These are phyloP conservation scores for Talaromyces proteolyticus DNA, from an alignment of 495 filamentous ascomycete genomes.

Conservation along the genomic window DNA sequence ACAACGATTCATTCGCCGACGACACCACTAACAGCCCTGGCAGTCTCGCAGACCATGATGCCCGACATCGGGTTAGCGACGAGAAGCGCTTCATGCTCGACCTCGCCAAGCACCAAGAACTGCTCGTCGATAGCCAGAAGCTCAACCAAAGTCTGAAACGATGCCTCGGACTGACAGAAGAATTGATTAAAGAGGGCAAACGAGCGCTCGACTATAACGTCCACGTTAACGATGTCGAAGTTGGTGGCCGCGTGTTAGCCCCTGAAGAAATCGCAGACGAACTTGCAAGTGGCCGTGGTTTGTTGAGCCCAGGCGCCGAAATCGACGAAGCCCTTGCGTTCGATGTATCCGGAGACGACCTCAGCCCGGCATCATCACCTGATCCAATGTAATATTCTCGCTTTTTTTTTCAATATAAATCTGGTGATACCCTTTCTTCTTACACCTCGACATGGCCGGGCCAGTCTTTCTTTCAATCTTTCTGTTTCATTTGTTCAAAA, in stretches of 20 bases:
- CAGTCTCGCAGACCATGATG: constrained; percentile 35
- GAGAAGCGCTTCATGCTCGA: constrained; percentile 76
- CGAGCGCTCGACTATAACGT: constrained; percentile 81
- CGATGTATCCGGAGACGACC: background rate
- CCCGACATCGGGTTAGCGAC: constrained; percentile 46
- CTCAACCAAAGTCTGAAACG: constrained; percentile 90
- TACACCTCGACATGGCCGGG: background rate
- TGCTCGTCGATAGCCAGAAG: constrained; percentile 82
- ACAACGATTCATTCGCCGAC: constrained; percentile 36
- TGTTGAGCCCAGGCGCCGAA: constrained; percentile 26
- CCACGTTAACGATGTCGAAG: constrained; percentile 65
- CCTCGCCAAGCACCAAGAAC: constrained; percentile 78
- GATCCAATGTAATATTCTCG: background rate
- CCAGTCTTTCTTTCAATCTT: background rate
- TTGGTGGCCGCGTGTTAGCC: constrained; percentile 74
- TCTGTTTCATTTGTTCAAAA: background rate
- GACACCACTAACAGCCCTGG: constrained; percentile 27
- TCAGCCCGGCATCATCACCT: background rate
- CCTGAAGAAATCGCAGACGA: constrained; percentile 58
- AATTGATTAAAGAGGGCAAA: constrained; percentile 80
- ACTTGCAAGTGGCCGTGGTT: constrained; percentile 28
- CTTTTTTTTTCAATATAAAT: background rate
- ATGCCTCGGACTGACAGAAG: constrained; percentile 81
- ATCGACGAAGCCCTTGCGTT: background rate
- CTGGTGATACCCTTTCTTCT: background rate